phyloP scores from a whole-genome alignment of 805 yeast species.

The Cyberlindnera nakhonratchasimensis region DNA sequence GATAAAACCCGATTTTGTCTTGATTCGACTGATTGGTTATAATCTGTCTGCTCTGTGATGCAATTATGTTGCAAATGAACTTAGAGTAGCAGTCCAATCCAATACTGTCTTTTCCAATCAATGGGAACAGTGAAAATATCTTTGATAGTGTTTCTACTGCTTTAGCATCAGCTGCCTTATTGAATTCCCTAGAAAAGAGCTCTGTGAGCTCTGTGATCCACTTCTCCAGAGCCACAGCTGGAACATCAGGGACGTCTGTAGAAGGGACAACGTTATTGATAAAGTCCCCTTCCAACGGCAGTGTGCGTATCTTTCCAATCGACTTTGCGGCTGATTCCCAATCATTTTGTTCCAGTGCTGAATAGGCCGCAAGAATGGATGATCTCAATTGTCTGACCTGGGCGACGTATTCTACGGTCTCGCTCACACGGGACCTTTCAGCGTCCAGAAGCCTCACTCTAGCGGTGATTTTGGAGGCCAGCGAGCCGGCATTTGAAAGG shows the following conservation, averaged over 20 bases:
- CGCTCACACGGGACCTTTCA: constrained; percentile 62
- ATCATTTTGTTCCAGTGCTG: constrained; percentile 63
- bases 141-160: constrained; percentile 70
- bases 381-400: constrained; percentile 63
- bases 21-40: constrained; percentile 43
- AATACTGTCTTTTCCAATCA: constrained; percentile 63
- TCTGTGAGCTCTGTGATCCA: constrained; percentile 60
- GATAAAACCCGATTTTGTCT: constrained; percentile 48
- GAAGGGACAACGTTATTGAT: constrained; percentile 84
- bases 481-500: constrained; percentile 56
- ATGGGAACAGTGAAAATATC: constrained; percentile 83
- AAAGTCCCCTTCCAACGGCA: constrained; percentile 68
- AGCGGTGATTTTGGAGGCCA: constrained; percentile 65
- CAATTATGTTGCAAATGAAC: constrained; percentile 81
- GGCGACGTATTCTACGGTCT: constrained; percentile 61
- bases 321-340: constrained; percentile 80
- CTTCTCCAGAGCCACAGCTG: constrained; percentile 48
- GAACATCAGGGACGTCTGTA: constrained; percentile 77
- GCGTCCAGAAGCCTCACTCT: constrained; percentile 66
- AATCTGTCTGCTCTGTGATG: constrained; percentile 69
- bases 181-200: constrained; percentile 61
- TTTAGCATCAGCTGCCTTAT: constrained; percentile 59
- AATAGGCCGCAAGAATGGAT: constrained; percentile 59
- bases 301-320: constrained; percentile 46
- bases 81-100: constrained; percentile 82